A percentile compares a stretch with the other conserved stretches of the same genome.
Evolutionary conservation across 176 grass and related monocot species (phyloP).

Genomic region (Secale cereale): DNA sequence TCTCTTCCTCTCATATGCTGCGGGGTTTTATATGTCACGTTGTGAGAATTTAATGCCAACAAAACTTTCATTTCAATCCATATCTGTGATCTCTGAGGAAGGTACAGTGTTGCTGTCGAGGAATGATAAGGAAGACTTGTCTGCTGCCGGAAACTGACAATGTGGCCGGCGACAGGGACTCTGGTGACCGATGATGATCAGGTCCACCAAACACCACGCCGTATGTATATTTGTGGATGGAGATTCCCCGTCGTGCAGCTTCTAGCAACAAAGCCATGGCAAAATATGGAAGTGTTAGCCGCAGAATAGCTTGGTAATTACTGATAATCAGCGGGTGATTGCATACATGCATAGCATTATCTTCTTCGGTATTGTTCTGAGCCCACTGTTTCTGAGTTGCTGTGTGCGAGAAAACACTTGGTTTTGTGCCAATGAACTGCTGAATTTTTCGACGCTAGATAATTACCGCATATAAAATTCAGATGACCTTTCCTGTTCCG

Average conservation of each 20-base stretch:
- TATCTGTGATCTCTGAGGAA: neutral
- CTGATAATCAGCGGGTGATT: neutral
- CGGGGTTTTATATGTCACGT: slow-evolving; percentile 15
- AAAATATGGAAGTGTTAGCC: neutral
- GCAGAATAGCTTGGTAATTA: neutral
- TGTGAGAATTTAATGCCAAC: neutral
- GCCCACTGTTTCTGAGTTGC: neutral
- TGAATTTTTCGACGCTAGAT: neutral
- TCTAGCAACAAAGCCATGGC: neutral
- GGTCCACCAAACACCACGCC: slow-evolving; percentile 7
- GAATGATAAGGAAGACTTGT: slow-evolving; percentile 38
- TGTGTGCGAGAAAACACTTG: neutral
- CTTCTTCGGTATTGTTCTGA: neutral
- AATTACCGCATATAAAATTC: neutral
- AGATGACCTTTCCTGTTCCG: neutral
- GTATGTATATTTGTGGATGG: neutral
- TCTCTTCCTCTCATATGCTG: neutral
- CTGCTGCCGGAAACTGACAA: slow-evolving; percentile 11
- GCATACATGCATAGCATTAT: neutral
- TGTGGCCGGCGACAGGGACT: neutral
- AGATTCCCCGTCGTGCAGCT: slow-evolving; percentile 8
- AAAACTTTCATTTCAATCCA: slow-evolving; percentile 36
- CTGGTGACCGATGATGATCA: neutral
- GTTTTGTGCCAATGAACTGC: neutral
- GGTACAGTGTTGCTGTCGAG: slow-evolving; percentile 43